Evolutionary conservation across 257 asterid species (phyloP), one percentile per base, ranked within the genome.

Genomic region (Salvia splendens): DNA sequence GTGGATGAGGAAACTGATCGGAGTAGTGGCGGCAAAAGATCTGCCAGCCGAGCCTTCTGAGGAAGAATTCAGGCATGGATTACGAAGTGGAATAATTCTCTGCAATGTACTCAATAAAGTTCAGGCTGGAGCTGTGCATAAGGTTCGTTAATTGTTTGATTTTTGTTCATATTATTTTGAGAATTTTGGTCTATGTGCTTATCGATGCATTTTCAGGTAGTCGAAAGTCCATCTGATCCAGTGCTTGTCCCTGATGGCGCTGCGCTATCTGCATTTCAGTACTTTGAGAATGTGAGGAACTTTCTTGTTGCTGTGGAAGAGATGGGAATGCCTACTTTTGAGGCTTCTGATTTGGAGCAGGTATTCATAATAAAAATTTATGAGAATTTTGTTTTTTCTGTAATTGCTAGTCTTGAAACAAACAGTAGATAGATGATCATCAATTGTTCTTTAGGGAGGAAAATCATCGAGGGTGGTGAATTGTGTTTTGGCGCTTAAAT

Each of bases 1-100:
- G 3, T 94, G 94, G 95, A 77, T 94, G 70, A 88, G 97, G 60
- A 86, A 88, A 75, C 75, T 84, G 80, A 80, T 88, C 20, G 99
- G 99, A 77, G 95, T 90, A n/a, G 94, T 88, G 35, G 95, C 89
- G 1, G 96, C 96, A 4, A 94, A 81, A 76, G 92, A 87, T 85
- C 84, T 94, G 76, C 99, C 99, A 0, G 88, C 97, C 1, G 99
- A 94, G 78, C 99, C 99, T 64, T 88, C 96, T 4, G 99, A 94
- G 80, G 99, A 88, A 64, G 99, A 91, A 63, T 88, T 91, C 63
- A 82, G 95, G 75, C 80, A 84, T 65, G 97, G 96, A 35, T 80
- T 94, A 62, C 85, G 97, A 77, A 94, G 97, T 74, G 99, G 99
- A 28, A 90, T 94, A 60, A 87, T 94, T 58, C 95, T 94, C 14